Percentiles rank a stretch among this genome's conserved stretches.
These are phyloP conservation scores for Lyophyllum semitale DNA, from an alignment of 768 basidiomycete genomes.

Conservation along the genomic window DNA sequence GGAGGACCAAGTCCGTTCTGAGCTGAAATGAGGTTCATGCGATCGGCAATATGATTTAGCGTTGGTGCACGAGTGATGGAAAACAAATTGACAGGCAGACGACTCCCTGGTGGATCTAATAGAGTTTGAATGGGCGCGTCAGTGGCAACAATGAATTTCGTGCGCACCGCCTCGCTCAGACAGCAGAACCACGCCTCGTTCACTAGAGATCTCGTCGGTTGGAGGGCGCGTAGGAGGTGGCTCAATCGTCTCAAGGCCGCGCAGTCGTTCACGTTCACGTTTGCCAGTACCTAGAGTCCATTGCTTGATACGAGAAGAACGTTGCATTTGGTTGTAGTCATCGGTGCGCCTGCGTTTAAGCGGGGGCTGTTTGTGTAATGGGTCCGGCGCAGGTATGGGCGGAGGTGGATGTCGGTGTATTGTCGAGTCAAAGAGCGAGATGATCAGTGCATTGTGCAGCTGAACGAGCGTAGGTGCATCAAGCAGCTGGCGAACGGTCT, in stretches of 20 bases:
- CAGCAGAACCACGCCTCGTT: conserved; percentile 67
- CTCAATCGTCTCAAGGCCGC: conserved; percentile 43
- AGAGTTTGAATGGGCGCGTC: not conserved
- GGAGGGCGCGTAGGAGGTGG: conserved; percentile 46
- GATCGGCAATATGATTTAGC: conserved; percentile 74
- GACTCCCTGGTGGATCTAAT: conserved; percentile 69
- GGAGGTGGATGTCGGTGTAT: conserved; percentile 27
- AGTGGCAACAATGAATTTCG: not conserved
- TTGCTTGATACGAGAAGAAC: conserved; percentile 67
- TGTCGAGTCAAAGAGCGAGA: conserved; percentile 81
- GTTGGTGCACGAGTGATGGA: conserved; percentile 74
- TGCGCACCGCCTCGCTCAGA: conserved; percentile 65
- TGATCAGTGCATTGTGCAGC: conserved; percentile 81
- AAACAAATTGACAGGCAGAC: conserved; percentile 72
- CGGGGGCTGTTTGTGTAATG: conserved; percentile 63
- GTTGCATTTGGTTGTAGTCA: conserved; percentile 54
- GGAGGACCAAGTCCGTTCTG: conserved; percentile 71
- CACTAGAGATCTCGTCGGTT: conserved; percentile 68
- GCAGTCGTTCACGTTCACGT: conserved; percentile 74
- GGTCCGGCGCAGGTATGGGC: conserved; percentile 6
- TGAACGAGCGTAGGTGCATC: conserved; percentile 69
- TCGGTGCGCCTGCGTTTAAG: conserved; percentile 64
- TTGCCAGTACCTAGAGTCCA: conserved; percentile 76
- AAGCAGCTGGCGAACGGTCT: conserved; percentile 61
- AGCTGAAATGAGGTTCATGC: conserved; percentile 79